Percentiles rank a stretch among this genome's conserved stretches.
phyloP scores from a whole-genome alignment of 257 asterid species.

The Solanum dulcamara region DNA sequence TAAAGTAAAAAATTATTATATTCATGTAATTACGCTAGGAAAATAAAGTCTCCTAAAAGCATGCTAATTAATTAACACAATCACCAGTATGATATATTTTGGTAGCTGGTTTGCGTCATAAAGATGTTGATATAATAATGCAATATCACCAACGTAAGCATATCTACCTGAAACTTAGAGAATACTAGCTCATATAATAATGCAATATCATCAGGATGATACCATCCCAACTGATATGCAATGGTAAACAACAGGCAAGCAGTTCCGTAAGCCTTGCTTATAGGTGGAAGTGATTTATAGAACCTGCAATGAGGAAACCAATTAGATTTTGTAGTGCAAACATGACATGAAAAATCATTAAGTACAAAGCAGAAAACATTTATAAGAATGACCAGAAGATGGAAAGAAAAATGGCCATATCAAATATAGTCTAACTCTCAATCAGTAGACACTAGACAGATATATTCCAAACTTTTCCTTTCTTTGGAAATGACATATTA shows the following conservation, averaged over 20 bases:
- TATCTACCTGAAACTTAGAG: slow-evolving; percentile 52
- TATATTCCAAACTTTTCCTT: not conserved
- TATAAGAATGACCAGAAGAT: not conserved
- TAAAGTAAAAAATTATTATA: not conserved
- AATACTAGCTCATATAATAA: slow-evolving; percentile 30
- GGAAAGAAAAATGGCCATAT: not conserved
- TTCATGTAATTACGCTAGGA: not conserved
- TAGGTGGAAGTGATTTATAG: slow-evolving; percentile 87
- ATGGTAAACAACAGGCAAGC: slow-evolving; percentile 52
- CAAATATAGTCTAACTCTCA: not conserved
- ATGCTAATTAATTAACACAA: not conserved
- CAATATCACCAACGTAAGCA: not conserved
- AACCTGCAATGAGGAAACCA: slow-evolving; percentile 34
- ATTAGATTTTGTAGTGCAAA: not conserved
- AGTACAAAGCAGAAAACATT: not conserved
- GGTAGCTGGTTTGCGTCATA: not conserved
- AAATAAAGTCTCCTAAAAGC: not conserved
- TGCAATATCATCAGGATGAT: slow-evolving; percentile 43
- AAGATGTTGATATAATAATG: not conserved
- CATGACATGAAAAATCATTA: not conserved
- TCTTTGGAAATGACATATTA: not conserved
- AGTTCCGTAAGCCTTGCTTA: slow-evolving; percentile 88
- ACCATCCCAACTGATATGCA: slow-evolving; percentile 53
- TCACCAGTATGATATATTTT: not conserved
- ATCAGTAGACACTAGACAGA: not conserved